These are phyloP conservation scores for Cenococcum geophilum DNA, from an alignment of 495 filamentous ascomycete species.

Conservation along the genomic window DNA sequence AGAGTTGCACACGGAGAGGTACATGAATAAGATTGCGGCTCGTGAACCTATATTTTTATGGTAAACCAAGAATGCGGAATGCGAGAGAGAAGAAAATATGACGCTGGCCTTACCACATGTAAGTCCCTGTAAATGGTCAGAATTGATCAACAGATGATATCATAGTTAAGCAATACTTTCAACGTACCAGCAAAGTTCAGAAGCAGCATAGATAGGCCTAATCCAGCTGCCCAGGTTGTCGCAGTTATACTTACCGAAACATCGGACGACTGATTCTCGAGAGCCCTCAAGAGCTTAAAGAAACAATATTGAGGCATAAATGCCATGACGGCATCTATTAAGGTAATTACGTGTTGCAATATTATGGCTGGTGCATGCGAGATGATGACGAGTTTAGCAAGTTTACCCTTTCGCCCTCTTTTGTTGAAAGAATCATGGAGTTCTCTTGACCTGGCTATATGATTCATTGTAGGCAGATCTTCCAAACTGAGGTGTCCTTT, in stretches of 20 bases:
- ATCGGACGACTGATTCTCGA: neutral
- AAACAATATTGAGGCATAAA: constrained; percentile 1
- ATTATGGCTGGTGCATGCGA: neutral
- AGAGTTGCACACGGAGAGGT: constrained; percentile 24
- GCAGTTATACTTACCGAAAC: neutral
- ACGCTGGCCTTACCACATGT: neutral
- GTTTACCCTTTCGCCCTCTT: neutral
- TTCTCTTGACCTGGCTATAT: neutral
- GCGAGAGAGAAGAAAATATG: no score
- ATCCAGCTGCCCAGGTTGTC: neutral
- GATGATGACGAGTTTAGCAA: constrained; percentile 3
- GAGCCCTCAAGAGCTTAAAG: neutral
- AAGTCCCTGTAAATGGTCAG: neutral
- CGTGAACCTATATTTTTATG: neutral
- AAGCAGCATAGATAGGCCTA: neutral
- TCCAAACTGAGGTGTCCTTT: neutral
- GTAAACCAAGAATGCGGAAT: neutral
- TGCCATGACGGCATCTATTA: neutral
- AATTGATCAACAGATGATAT: no score
- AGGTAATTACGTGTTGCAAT: constrained; percentile 1
- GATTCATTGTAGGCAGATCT: constrained; percentile 1
- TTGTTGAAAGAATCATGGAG: constrained; percentile 4
- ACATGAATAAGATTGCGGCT: neutral
- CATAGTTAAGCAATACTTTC: no score
- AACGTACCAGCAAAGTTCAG: neutral